These are phyloP conservation scores for Termitomyces heimii DNA, from an alignment of 768 basidiomycete genomes.

Conservation along the genomic window DNA sequence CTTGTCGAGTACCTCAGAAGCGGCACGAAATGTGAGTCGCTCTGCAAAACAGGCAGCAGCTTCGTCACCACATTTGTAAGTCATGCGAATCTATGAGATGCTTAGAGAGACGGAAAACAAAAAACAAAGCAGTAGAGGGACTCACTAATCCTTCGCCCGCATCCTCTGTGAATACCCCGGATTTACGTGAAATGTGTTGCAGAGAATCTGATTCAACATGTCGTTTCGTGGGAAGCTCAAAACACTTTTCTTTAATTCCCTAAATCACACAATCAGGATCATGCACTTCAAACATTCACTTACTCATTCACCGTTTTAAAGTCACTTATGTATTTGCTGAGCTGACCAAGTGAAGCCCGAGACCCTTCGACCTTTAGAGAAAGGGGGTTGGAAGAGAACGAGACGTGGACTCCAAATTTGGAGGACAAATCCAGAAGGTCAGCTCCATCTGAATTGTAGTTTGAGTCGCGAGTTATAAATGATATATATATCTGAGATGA, in stretches of 20 bases:
- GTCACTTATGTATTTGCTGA: conserved; percentile 38
- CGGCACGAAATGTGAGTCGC: conserved; percentile 45
- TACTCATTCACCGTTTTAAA: conserved; percentile 42
- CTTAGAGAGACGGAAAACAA: not conserved
- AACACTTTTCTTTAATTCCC: conserved; percentile 31
- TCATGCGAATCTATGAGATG: conserved; percentile 48
- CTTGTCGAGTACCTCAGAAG: conserved; percentile 39
- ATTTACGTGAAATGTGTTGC: conserved; percentile 60
- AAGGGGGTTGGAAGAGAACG: conserved; percentile 50
- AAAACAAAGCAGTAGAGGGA: not conserved
- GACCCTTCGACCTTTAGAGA: conserved; percentile 55
- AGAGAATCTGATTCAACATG: conserved; percentile 42
- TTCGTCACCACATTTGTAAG: conserved; percentile 35
- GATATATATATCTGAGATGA: not conserved
- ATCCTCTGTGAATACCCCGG: conserved; percentile 59
- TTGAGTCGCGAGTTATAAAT: not conserved
- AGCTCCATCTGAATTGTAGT: conserved; percentile 48
- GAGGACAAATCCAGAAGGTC: conserved; percentile 56
- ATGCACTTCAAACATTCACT: not conserved
- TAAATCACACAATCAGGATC: conserved; percentile 15
- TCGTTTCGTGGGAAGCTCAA: conserved; percentile 37
- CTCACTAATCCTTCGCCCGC: conserved; percentile 42
- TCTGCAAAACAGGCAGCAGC: conserved; percentile 37
- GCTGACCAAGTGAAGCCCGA: conserved; percentile 40
- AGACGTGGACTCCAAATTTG: conserved; percentile 56